A percentile compares a stretch with the other conserved stretches of the same genome.
Evolutionary conservation across 2,329 filamentous ascomycete genomes (phyloP).

Genomic region (Xylaria digitata): DNA sequence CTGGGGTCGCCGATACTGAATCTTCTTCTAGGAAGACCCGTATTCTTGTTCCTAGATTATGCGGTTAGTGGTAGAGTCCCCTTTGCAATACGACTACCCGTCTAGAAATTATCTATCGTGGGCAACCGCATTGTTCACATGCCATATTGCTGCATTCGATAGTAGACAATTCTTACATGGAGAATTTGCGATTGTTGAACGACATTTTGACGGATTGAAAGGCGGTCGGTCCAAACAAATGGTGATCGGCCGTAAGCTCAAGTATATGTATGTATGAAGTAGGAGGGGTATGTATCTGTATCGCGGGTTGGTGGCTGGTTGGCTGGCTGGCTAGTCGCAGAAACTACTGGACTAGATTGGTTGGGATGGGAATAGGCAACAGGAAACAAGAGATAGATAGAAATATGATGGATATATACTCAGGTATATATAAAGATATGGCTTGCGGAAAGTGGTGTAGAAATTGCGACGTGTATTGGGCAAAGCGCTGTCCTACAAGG

Average conservation of each 20-base stretch:
- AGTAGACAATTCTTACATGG: constrained; percentile 56
- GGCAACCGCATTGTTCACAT: neutral
- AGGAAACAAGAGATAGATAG: neutral
- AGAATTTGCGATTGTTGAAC: constrained; percentile 71
- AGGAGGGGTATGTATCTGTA: constrained; percentile 16
- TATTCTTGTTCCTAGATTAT: constrained; percentile 65
- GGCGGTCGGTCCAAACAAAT: constrained; percentile 12
- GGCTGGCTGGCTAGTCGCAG: neutral
- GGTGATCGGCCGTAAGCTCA: constrained; percentile 18
- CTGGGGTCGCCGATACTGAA: constrained; percentile 70
- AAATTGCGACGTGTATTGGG: neutral
- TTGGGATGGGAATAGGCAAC: constrained; percentile 1
- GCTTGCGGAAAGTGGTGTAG: neutral
- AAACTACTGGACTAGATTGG: neutral
- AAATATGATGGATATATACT: too few relatives aligned
- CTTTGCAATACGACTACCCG: neutral
- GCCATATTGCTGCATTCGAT: neutral
- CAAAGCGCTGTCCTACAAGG: neutral
- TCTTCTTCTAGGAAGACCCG: constrained; percentile 69
- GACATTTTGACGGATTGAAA: constrained; percentile 53
- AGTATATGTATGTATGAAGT: neutral
- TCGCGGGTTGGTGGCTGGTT: neutral
- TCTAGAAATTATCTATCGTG: neutral
- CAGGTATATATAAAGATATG: neutral
- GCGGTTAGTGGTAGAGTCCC: constrained; percentile 22